Evolutionary conservation across 257 asterid genomes (phyloP), one percentile per base, ranked within the genome.

Genomic region (Sherardia arvensis): DNA sequence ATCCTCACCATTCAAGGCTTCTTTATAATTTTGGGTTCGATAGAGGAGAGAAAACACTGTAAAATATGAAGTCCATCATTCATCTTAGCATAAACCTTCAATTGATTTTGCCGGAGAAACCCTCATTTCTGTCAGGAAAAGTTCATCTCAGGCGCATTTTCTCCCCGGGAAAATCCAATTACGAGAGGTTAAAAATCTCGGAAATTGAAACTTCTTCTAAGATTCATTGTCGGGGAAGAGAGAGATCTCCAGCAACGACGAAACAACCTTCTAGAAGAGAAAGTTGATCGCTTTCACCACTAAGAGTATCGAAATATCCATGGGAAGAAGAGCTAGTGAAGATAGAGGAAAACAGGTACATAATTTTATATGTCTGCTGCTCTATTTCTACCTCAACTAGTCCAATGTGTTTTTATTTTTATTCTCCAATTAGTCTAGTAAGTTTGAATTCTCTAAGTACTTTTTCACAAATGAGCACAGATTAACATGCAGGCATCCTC

Each of bases 231-330:
- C 77, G 92, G 49, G 91, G 82, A n/a, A 74, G 86, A 58, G 80
- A 76, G 30, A 80, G 81, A 76, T 51, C 27, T 58, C 61, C 69
- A 9, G 53, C 22, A 0, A 64, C 68, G 12, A 59, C 25, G 0
- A 64, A 26, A 27, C 32, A 67, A 20, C 48, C 79, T 4, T 75
- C 87, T 4, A 72, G 87, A 51, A 81, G 85, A 72, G 80, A 74
- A 54, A 64, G 88, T 22, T 77, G 93, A 43, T 89, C 95, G 43
- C 83, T 83, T 23, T 86, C 96, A 25, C 95, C 96, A 22, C 28
- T 65, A 3, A 74, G 96, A 68, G 80, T 62, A 32, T 69, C 81
- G 7, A 71, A 67, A 11, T 54, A 66, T 74, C 72, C 59, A 59
- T 78, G 84, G 90, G 79, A 58, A 20, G 71, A 74, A 85, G 79